Conservation (phyloP, 2,329 filamentous ascomycete genomes). For the Penicillium brevicompactum region DNA sequence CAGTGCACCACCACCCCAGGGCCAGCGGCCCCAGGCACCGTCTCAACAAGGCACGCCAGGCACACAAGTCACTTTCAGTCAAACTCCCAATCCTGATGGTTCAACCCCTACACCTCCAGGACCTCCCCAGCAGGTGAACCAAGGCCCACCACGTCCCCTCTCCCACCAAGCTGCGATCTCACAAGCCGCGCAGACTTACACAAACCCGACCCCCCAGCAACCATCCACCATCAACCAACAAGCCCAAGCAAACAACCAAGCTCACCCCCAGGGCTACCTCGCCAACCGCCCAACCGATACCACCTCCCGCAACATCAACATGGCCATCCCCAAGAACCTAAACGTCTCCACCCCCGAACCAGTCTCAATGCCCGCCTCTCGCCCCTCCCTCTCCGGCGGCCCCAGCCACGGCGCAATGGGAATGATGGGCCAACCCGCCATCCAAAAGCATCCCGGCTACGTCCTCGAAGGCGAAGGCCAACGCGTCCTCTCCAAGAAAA, state of each 20-base stretch:
- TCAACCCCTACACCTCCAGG: conserved; percentile 35
- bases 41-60: conserved; percentile 34
- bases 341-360: conserved; percentile 72
- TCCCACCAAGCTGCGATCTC: conserved; percentile 51
- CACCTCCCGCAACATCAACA: conserved; percentile 59
- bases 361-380: conserved; percentile 69
- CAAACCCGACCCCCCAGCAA: conserved; percentile 34
- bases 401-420: conserved; percentile 73
- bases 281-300: conserved; percentile 44
- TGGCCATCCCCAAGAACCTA: conserved; percentile 81
- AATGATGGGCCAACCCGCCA: conserved; percentile 82
- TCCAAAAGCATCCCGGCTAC: conserved; percentile 78
- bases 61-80: conserved; percentile 32
- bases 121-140: conserved; percentile 31
- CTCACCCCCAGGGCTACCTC: conserved; percentile 46
- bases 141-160: conserved; percentile 44
- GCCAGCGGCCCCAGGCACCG: conserved; percentile 30
- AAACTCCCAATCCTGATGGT: conserved; percentile 33
- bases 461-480: conserved; percentile 90
- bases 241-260: conserved; percentile 37
- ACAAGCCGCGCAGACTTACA: conserved; percentile 47
- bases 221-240: conserved; percentile 34
- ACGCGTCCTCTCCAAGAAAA: conserved; percentile 94
- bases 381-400: conserved; percentile 83
- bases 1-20: conserved; percentile 22